phyloP scores from a whole-genome alignment of 1,284 basidiomycete genomes.

The Sphagnurus paluster region DNA sequence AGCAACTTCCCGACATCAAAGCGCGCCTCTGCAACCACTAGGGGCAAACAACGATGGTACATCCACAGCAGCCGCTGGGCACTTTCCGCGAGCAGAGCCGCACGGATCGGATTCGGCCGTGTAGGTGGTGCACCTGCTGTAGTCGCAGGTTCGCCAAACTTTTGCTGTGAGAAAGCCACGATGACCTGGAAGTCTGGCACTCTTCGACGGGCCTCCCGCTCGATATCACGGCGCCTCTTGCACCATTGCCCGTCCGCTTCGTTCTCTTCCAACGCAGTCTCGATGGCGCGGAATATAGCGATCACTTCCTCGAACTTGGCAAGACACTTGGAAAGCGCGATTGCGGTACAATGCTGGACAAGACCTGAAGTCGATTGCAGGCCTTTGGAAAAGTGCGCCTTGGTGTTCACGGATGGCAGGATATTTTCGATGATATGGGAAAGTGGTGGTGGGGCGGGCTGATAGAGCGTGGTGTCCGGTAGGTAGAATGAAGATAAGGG shows the following conservation, averaged over 20 bases:
- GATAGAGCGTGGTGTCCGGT: conserved; percentile 44
- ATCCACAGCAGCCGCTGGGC: conserved; percentile 81
- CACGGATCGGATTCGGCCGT: conserved; percentile 35
- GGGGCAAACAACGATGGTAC: conserved; percentile 79
- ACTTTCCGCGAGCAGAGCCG: conserved; percentile 71
- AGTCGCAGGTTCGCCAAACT: background rate
- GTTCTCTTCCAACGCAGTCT: conserved; percentile 60
- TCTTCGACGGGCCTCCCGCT: conserved; percentile 72
- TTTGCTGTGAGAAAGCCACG: conserved; percentile 68
- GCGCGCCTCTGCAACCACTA: conserved; percentile 72
- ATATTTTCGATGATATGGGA: conserved; percentile 71
- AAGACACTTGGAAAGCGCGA: conserved; percentile 72
- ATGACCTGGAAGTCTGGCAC: conserved; percentile 86
- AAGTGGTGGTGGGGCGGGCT: conserved; percentile 74
- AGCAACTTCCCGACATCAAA: conserved; percentile 88
- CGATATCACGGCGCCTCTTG: conserved; percentile 60
- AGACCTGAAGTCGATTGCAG: conserved; percentile 69
- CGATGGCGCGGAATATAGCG: conserved; percentile 50
- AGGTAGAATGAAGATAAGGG: conserved; percentile 67
- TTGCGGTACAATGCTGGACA: conserved; percentile 82
- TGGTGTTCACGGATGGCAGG: conserved; percentile 71
- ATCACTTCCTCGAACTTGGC: conserved; percentile 66
- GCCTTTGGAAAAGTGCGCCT: conserved; percentile 76
- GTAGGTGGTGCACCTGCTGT: background rate
- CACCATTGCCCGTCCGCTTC: conserved; percentile 71